Base-by-base conservation (phyloP, 1,284 basidiomycete genomes). In the Anthracocystis walkeri region DNA sequence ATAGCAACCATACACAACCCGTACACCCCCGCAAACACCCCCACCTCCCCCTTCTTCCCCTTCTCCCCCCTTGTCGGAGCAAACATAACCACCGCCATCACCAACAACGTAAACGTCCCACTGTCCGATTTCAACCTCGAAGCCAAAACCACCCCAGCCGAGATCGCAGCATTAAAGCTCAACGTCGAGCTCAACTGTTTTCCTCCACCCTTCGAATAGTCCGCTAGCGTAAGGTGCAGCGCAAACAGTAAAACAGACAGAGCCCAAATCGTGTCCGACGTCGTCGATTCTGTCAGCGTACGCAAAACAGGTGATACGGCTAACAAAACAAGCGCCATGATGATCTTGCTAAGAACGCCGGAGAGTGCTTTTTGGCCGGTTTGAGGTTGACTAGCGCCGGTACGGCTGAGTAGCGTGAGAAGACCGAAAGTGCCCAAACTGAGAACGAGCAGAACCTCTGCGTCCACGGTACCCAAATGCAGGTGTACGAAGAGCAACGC, bases 231-330 rank as follows among this genome's bases (percentile, higher is more conserved):
- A 5, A 90, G 86, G 81, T 91, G 90, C 44, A 91, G 85, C 44
- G 88, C 85, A 78, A 92, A 90, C 35, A 94, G 87, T 73, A 87
- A 87, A 14, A 89, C 89, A 50, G 93, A 90, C 49, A 98, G 87
- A 7, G 95, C 95, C 94, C 95, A 98, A 77, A 98, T 97, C 27
- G 94, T 95, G 85, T 99, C 97, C 14, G 92, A 92, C 20, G 96
- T 97, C 0, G 95, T 98, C 8, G 95, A 93, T 44, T 93, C 93
- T 12, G 94, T 97, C 76, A 99, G 87, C 1, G 95, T 97, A 73
- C 92, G 90, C 62, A 99, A 87, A 5, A 98, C 92, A 1, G 97
- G 97, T 0, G 95, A 92, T 46, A 98, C 88, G 6, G 95, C 91
- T 86, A 96, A 90, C 60, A 99, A 88, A 3, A 93, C 90, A 7